Percentiles rank a stretch among this genome's conserved stretches.
phyloP scores from a whole-genome alignment of 2,329 filamentous ascomycete genomes.

The Ampelomyces quisqualis region DNA sequence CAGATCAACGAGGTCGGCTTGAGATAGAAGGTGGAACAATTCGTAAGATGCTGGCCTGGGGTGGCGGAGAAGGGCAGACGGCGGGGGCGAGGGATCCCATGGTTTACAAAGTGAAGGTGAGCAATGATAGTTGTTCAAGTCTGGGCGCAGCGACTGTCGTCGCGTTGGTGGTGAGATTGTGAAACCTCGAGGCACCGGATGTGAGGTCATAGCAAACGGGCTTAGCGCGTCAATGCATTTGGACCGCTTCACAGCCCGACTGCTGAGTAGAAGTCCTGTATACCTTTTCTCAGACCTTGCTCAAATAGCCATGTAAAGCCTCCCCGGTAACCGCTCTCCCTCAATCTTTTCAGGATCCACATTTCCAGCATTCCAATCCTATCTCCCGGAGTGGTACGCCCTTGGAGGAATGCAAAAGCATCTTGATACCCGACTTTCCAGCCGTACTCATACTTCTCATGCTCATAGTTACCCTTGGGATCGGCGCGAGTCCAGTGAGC shows the following conservation, averaged over 20 bases:
- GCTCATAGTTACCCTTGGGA: slow-evolving; percentile 52
- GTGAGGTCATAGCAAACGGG: slow-evolving; percentile 4
- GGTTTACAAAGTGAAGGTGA: background rate
- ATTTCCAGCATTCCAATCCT: slow-evolving; percentile 59
- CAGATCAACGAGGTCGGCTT: background rate
- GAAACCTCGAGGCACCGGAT: background rate
- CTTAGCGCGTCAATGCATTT: background rate
- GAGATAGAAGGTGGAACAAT: background rate
- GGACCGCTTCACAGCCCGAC: slow-evolving; percentile 13
- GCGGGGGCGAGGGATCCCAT: background rate
- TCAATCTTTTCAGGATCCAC: slow-evolving; percentile 59
- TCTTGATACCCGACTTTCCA: slow-evolving; percentile 60
- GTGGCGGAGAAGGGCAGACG: background rate
- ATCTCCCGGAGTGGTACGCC: slow-evolving; percentile 46
- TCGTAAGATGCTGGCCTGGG: background rate
- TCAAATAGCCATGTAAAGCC: slow-evolving; percentile 55
- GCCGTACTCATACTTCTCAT: slow-evolving; percentile 57
- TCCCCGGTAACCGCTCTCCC: slow-evolving; percentile 53
- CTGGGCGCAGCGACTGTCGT: background rate
- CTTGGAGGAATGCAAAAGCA: slow-evolving; percentile 53
- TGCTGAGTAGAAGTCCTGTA: slow-evolving; percentile 43
- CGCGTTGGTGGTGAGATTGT: slow-evolving; percentile 1
- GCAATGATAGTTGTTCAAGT: background rate
- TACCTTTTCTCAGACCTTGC: slow-evolving; percentile 51
- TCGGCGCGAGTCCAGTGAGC: slow-evolving; percentile 53